These are phyloP conservation scores for Hypoxylon sp. DNA, from an alignment of 2,329 filamentous ascomycete genomes.

Conservation along the genomic window DNA sequence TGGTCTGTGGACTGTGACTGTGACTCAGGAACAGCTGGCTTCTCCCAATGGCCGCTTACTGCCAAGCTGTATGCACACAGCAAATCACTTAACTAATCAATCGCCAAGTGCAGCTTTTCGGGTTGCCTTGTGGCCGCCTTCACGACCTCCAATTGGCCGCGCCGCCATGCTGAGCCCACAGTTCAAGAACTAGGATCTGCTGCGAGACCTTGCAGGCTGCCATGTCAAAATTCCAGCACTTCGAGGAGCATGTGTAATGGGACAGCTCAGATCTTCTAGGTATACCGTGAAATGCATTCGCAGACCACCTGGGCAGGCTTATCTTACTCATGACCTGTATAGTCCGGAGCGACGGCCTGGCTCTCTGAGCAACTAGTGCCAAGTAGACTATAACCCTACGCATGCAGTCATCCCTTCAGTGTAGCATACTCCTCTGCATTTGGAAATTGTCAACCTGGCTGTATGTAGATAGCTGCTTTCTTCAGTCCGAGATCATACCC, in stretches of 20 bases:
- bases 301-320: constrained; percentile 25
- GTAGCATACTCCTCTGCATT: constrained; percentile 35
- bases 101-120: constrained; percentile 38
- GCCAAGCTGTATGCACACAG: constrained; percentile 41
- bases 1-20: constrained; percentile 18
- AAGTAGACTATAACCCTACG: constrained; percentile 24
- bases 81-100: constrained; percentile 45
- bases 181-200: constrained; percentile 29
- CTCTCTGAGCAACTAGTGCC: constrained; percentile 29
- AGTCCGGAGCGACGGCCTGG: constrained; percentile 22
- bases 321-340: constrained; percentile 39
- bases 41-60: constrained; percentile 39
- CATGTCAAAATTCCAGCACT: constrained; percentile 29
- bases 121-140: constrained; percentile 40
- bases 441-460: constrained; percentile 24
- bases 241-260: constrained; percentile 19
- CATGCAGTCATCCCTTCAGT: constrained; percentile 41
- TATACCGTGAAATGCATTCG: constrained; percentile 18
- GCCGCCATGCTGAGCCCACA: constrained; percentile 33
- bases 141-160: constrained; percentile 29
- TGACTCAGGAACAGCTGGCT: constrained; percentile 39
- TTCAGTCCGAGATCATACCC: constrained; percentile 30
- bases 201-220: constrained; percentile 31
- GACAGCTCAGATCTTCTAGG: constrained; percentile 17
- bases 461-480: constrained; percentile 25